These are phyloP conservation scores for Beauveria pseudobassiana DNA, from an alignment of 2,329 filamentous ascomycete genomes.

Conservation along the genomic window DNA sequence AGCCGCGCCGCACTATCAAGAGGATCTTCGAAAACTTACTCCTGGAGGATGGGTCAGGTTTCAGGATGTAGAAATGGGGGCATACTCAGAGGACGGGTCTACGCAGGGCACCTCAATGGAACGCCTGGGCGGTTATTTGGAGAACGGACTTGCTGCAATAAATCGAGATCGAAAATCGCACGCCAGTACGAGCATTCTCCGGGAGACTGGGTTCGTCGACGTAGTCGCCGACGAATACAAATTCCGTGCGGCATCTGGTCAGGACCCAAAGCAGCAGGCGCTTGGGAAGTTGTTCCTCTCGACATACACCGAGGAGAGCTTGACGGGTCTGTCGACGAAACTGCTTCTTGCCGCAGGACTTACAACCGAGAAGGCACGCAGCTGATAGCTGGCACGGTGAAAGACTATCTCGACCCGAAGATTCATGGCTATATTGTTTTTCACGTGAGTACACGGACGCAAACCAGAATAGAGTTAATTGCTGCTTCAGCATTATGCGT, in stretches of 20 bases:
- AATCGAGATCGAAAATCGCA: no score
- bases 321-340: no score
- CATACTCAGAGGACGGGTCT: no score
- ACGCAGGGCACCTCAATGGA: no score
- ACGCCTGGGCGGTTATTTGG: no score
- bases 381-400: neutral
- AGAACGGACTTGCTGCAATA: no score
- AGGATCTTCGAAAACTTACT: no score
- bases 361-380: neutral
- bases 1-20: no score
- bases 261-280: neutral
- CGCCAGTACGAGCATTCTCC: no score
- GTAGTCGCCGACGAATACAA: neutral
- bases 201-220: neutral
- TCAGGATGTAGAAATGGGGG: no score
- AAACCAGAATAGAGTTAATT: neutral
- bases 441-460: neutral
- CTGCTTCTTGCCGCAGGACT: no score
- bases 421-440: neutral
- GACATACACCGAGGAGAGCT: neutral
- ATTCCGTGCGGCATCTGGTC: neutral
- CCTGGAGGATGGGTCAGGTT: no score
- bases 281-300: neutral
- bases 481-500: neutral
- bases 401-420: neutral